Evolutionary conservation across 495 filamentous ascomycete species (phyloP).

Genomic region (Penicillium ochrochloron): DNA sequence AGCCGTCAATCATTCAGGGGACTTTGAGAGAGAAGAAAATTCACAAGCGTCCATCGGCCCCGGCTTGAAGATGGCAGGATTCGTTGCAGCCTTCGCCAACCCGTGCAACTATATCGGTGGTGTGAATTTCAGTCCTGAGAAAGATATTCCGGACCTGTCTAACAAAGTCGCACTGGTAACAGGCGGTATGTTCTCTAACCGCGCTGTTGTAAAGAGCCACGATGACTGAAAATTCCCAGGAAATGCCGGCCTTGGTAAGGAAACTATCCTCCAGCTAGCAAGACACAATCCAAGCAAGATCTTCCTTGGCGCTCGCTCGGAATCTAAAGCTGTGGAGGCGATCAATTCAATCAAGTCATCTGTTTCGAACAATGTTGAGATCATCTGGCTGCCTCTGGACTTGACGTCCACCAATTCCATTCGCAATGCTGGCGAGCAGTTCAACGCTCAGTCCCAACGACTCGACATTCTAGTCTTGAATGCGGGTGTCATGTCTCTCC

Average conservation of each 20-base stretch:
- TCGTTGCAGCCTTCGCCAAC: constrained; percentile 28
- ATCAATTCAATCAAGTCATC: constrained; percentile 29
- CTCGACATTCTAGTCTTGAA: constrained; percentile 68
- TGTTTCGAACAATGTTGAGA: constrained; percentile 27
- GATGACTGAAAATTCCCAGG: constrained; percentile 32
- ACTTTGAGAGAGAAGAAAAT: neutral
- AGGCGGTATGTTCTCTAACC: constrained; percentile 49
- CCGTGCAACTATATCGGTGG: constrained; percentile 35
- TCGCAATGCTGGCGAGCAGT: constrained; percentile 55
- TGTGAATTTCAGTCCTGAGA: constrained; percentile 43
- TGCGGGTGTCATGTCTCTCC: constrained; percentile 65
- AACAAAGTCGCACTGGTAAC: constrained; percentile 61
- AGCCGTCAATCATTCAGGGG: no score
- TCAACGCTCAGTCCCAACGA: constrained; percentile 49
- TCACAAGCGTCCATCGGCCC: neutral
- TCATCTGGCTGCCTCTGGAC: constrained; percentile 51
- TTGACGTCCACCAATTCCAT: constrained; percentile 52
- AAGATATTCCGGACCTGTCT: constrained; percentile 56
- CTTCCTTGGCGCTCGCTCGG: constrained; percentile 50
- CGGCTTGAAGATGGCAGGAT: constrained; percentile 25
- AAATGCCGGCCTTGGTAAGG: constrained; percentile 63
- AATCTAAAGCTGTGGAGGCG: constrained; percentile 37
- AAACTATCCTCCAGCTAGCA: constrained; percentile 56
- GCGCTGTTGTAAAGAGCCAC: neutral
- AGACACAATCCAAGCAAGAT: constrained; percentile 61